These are phyloP conservation scores for Solanum tarapatanum DNA, from an alignment of 257 asterid genomes.

Conservation along the genomic window DNA sequence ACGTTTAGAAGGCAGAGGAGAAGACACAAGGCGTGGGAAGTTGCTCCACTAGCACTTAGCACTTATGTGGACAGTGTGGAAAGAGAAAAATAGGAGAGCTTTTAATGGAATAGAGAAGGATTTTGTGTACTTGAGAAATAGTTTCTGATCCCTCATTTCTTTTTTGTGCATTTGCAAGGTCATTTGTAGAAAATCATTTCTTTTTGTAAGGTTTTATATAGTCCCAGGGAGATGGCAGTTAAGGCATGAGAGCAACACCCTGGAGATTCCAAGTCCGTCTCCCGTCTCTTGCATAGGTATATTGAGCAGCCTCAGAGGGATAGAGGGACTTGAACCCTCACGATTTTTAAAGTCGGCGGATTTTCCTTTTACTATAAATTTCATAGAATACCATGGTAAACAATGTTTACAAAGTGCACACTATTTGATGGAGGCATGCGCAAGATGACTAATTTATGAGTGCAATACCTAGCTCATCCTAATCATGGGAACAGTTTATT, in stretches of 20 bases:
- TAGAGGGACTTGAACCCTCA: not conserved
- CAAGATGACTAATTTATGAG: not conserved
- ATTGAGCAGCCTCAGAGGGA: not conserved
- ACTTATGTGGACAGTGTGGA: not conserved
- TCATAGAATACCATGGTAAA: not conserved
- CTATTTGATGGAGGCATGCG: not conserved
- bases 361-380: not conserved
- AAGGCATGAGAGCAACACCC: not conserved
- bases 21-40: not conserved
- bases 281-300: not conserved
- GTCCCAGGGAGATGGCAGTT: not conserved
- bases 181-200: not conserved
- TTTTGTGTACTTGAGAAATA: not conserved
- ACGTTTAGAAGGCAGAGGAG: not conserved
- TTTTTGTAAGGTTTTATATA: not conserved
- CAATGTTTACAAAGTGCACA: not conserved
- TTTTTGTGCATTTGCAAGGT: not conserved
- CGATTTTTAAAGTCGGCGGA: not conserved
- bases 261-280: not conserved
- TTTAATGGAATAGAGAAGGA: not conserved
- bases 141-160: not conserved
- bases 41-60: not conserved
- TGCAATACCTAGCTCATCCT: not conserved
- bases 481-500: not conserved
- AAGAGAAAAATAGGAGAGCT: not conserved